phyloP scores from a whole-genome alignment of 306 rosid genomes.

The Calophaca sinica region DNA sequence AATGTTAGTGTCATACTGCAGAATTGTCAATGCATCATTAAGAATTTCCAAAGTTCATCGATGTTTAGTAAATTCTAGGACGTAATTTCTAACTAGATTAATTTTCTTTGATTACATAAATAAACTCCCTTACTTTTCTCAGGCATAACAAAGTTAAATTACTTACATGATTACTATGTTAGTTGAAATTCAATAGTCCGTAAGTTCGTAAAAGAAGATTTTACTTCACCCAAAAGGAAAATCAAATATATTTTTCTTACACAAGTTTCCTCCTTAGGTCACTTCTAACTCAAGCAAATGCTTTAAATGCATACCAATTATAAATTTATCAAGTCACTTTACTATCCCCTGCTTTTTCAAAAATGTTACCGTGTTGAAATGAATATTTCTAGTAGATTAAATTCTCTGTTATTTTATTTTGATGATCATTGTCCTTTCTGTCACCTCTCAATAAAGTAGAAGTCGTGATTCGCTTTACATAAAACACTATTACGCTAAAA shows the following conservation, averaged over 20 bases:
- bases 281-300: conserved; percentile 29
- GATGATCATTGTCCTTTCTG: background rate
- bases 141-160: conserved; percentile 15
- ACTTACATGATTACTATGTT: background rate
- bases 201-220: conserved; percentile 31
- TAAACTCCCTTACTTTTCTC: too few relatives aligned
- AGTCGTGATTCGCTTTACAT: too few relatives aligned
- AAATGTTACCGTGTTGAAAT: background rate
- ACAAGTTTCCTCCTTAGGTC: conserved; percentile 23
- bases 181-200: conserved; percentile 22
- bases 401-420: background rate
- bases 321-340: background rate
- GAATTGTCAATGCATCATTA: background rate
- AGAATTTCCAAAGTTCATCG: too few relatives aligned
- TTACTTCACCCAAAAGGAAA: conserved; percentile 42
- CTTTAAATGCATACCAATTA: conserved; percentile 4
- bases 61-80: too few relatives aligned
- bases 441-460: too few relatives aligned
- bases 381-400: conserved; percentile 15
- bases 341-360: background rate
- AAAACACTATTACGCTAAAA: conserved; percentile 48
- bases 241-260: background rate
- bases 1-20: background rate
- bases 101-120: too few relatives aligned
- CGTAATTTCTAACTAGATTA: too few relatives aligned